Evolutionary conservation across 2,329 filamentous ascomycete species (phyloP).

Genomic region (Pyrenochaeta sp.): DNA sequence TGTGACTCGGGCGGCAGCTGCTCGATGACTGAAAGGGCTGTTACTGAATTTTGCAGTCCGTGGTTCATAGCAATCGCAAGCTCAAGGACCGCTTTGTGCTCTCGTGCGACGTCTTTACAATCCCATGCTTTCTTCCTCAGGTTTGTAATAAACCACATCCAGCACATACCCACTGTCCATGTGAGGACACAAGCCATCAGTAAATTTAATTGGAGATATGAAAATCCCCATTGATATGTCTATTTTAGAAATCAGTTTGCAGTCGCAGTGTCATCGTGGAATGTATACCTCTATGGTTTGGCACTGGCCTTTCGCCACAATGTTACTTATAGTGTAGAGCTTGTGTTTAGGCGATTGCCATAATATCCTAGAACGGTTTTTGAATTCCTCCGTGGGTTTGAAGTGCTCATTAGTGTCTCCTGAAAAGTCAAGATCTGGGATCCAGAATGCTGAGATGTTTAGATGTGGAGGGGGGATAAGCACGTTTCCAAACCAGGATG

Average conservation of each 20-base stretch:
- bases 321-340: too few relatives aligned
- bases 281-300: background rate
- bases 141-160: conserved; percentile 13
- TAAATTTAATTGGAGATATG: conserved; percentile 24
- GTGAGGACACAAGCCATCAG: conserved; percentile 11
- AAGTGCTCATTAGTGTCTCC: too few relatives aligned
- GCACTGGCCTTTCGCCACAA: background rate
- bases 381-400: too few relatives aligned
- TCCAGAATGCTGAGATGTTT: too few relatives aligned
- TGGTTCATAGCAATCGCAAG: conserved; percentile 21
- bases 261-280: background rate
- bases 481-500: too few relatives aligned
- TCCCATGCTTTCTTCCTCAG: conserved; percentile 6
- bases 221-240: conserved; percentile 32
- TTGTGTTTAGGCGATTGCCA: too few relatives aligned
- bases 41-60: too few relatives aligned
- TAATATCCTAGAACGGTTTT: too few relatives aligned
- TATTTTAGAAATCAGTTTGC: conserved; percentile 3
- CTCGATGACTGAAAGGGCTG: too few relatives aligned
- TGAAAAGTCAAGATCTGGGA: too few relatives aligned
- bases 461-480: too few relatives aligned
- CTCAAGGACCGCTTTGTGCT: conserved; percentile 24
- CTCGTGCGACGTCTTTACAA: conserved; percentile 9
- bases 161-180: conserved; percentile 21
- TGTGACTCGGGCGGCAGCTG: conserved; percentile 1